These are phyloP conservation scores for Yarrowia yakushimensis DNA, from an alignment of 805 yeast species.

Conservation along the genomic window DNA sequence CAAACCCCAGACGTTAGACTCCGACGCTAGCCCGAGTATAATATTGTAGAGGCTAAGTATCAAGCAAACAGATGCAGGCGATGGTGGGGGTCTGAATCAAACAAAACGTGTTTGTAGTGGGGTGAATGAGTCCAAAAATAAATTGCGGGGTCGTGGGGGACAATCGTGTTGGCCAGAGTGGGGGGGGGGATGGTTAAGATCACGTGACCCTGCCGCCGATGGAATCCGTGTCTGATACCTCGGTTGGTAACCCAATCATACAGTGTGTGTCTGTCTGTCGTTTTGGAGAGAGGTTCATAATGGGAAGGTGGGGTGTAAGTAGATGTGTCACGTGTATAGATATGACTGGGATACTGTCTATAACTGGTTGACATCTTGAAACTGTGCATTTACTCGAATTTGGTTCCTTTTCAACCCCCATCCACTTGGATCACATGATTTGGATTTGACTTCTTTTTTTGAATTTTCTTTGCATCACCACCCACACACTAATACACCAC, in stretches of 20 bases:
- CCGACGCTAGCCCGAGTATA: constrained; percentile 21
- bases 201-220: no score
- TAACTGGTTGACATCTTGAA: not conserved
- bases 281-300: not conserved
- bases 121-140: no score
- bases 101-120: no score
- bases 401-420: not conserved
- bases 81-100: no score
- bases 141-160: no score
- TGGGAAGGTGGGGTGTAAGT: not conserved
- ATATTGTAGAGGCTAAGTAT: constrained; percentile 2
- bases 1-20: not conserved
- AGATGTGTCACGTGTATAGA: not conserved
- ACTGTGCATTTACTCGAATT: not conserved
- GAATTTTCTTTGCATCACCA: constrained; percentile 22
- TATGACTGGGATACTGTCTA: not conserved
- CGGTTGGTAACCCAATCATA: not conserved
- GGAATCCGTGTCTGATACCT: no score
- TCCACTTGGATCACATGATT: not conserved
- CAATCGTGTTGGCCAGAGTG: no score
- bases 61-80: constrained; percentile 17
- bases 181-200: no score
- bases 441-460: constrained; percentile 2
- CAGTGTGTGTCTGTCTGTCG: not conserved
- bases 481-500: not conserved